Percentiles rank a stretch among this genome's conserved stretches.
Evolutionary conservation across 208 protist species (phyloP).

Genomic region (Wallacemonas sp.): DNA sequence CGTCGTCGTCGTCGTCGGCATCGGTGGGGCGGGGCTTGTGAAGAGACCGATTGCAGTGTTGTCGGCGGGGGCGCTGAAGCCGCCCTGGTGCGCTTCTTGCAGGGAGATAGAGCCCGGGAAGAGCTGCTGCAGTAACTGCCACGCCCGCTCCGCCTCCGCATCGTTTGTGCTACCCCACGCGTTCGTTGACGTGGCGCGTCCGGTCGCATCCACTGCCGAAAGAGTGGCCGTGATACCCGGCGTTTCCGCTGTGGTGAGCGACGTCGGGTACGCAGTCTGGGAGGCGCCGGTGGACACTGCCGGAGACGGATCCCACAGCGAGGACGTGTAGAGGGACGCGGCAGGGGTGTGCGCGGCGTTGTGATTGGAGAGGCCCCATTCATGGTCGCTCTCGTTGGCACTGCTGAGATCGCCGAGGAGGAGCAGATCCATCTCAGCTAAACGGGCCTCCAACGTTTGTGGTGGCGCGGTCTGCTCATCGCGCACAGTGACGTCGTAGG

Average conservation of each 20-base stretch:
- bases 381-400: neutral
- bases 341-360: neutral
- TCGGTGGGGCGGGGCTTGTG: too few species aligned
- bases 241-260: too few species aligned
- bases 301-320: neutral
- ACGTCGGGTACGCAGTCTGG: too few species aligned
- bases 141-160: conserved; percentile 11
- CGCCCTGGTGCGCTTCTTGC: conserved; percentile 5
- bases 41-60: too few species aligned
- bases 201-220: too few species aligned
- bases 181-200: too few species aligned
- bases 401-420: neutral
- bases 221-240: too few species aligned
- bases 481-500: neutral
- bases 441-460: neutral
- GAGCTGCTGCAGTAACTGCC: conserved; percentile 11
- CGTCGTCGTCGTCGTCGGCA: too few species aligned
- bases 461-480: neutral
- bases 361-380: neutral
- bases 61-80: too few species aligned
- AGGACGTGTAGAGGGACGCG: neutral
- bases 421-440: neutral
- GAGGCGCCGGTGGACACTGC: too few species aligned
- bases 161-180: neutral
- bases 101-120: conserved; percentile 16